Conservation (phyloP, 495 filamentous ascomycete species). For the Polyplosphaeria fusca region DNA sequence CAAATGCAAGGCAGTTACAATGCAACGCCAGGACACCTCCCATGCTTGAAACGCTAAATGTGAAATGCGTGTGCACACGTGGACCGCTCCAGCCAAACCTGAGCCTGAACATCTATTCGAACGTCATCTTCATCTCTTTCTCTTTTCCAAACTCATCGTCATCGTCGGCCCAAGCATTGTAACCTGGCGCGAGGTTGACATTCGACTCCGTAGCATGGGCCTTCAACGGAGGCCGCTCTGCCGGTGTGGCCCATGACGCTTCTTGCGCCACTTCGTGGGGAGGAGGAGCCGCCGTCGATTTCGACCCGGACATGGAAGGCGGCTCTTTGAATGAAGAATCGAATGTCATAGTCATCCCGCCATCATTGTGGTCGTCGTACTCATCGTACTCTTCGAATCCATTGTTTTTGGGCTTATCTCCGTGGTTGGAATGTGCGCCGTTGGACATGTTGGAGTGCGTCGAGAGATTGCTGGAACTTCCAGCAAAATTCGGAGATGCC, state of each 20-base stretch:
- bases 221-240: conserved; percentile 43
- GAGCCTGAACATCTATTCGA: conserved; percentile 35
- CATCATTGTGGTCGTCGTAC: conserved; percentile 14
- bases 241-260: conserved; percentile 15
- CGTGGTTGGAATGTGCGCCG: no score
- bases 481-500: neutral
- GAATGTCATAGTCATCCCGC: conserved; percentile 33
- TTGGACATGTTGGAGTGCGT: neutral
- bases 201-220: conserved; percentile 45
- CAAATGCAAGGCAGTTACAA: no score
- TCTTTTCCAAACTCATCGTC: conserved; percentile 59
- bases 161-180: conserved; percentile 81
- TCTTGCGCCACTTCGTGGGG: neutral
- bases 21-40: no score
- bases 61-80: no score
- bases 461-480: conserved; percentile 10
- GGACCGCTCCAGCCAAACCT: no score
- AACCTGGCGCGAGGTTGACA: conserved; percentile 49
- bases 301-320: neutral
- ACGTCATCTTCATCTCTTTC: conserved; percentile 56
- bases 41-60: no score
- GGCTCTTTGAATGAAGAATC: conserved; percentile 28
- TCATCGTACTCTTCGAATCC: conserved; percentile 33
- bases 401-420: no score
- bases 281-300: conserved; percentile 1